A percentile compares a stretch with the other conserved stretches of the same genome.
phyloP scores from a whole-genome alignment of 2,329 filamentous ascomycete genomes.

The Parastagonospora nodorum region DNA sequence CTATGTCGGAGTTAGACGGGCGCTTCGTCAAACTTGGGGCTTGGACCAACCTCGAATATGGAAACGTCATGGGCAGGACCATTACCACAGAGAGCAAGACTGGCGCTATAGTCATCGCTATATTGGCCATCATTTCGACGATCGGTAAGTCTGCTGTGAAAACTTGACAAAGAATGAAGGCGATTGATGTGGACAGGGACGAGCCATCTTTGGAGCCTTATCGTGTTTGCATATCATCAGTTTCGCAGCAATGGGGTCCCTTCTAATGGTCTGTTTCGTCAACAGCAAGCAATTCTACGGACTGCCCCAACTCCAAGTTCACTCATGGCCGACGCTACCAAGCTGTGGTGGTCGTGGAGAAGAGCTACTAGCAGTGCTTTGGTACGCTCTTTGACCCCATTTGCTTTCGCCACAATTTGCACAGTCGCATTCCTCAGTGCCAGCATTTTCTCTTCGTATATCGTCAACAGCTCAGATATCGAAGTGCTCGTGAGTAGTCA shows the following conservation, averaged over 20 bases:
- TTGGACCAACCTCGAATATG: conserved; percentile 7
- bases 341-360: conserved; percentile 21
- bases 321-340: conserved; percentile 15
- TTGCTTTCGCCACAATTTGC: conserved; percentile 10
- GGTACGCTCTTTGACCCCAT: conserved; percentile 5
- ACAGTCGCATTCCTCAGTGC: conserved; percentile 6
- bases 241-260: conserved; percentile 8
- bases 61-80: conserved; percentile 16
- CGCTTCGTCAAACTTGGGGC: too few relatives aligned
- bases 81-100: conserved; percentile 21
- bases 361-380: conserved; percentile 3
- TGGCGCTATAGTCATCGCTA: conserved; percentile 19
- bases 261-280: conserved; percentile 15
- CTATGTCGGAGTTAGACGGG: too few relatives aligned
- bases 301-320: conserved; percentile 17
- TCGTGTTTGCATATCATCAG: conserved; percentile 18
- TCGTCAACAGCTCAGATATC: conserved; percentile 9
- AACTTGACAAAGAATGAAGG: not conserved
- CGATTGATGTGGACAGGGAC: not conserved
- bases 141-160: conserved; percentile 3
- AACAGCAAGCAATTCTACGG: conserved; percentile 21
- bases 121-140: conserved; percentile 14
- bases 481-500: conserved; percentile 14
- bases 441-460: conserved; percentile 21
- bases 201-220: conserved; percentile 18